phyloP scores from a whole-genome alignment of 192 early-diverging fungal species.

The Podila minutissima region DNA sequence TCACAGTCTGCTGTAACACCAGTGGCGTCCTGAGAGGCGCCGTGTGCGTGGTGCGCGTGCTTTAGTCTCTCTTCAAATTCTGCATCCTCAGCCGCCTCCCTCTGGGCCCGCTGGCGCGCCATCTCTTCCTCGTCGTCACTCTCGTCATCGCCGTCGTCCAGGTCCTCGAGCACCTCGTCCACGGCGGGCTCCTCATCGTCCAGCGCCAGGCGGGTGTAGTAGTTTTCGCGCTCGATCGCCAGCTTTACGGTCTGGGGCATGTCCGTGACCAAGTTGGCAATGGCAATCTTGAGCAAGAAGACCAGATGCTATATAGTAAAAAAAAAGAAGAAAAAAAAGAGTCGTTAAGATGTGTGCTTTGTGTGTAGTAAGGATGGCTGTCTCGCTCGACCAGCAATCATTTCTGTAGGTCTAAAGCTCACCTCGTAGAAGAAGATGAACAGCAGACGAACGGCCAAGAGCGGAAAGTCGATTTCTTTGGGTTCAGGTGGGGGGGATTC shows the following conservation, averaged over 20 bases:
- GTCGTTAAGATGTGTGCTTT: neutral
- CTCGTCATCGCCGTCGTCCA: slow-evolving; percentile 26
- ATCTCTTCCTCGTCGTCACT: slow-evolving; percentile 25
- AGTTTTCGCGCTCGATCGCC: slow-evolving; percentile 54
- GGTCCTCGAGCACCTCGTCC: slow-evolving; percentile 45
- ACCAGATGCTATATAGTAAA: slow-evolving; percentile 38
- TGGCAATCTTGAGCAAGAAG: slow-evolving; percentile 39
- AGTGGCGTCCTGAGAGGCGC: neutral
- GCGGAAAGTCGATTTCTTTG: neutral
- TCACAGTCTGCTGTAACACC: neutral
- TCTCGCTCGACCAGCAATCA: neutral
- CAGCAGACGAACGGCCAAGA: slow-evolving; percentile 33
- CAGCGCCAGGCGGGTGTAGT: slow-evolving; percentile 31
- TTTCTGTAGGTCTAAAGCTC: neutral
- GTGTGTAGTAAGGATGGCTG: too few relatives aligned
- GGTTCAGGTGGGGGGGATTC: neutral
- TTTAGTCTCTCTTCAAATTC: neutral
- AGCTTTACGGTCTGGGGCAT: slow-evolving; percentile 40
- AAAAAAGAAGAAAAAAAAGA: neutral
- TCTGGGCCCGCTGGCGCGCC: neutral
- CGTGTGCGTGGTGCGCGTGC: neutral
- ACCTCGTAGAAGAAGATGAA: slow-evolving; percentile 58
- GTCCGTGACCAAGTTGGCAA: slow-evolving; percentile 50
- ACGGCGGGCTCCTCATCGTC: slow-evolving; percentile 44
- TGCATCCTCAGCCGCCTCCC: neutral